A percentile compares a stretch with the other conserved stretches of the same genome.
These are phyloP conservation scores for Earliella scabrosa DNA, from an alignment of 1,284 basidiomycete genomes.

Conservation along the genomic window DNA sequence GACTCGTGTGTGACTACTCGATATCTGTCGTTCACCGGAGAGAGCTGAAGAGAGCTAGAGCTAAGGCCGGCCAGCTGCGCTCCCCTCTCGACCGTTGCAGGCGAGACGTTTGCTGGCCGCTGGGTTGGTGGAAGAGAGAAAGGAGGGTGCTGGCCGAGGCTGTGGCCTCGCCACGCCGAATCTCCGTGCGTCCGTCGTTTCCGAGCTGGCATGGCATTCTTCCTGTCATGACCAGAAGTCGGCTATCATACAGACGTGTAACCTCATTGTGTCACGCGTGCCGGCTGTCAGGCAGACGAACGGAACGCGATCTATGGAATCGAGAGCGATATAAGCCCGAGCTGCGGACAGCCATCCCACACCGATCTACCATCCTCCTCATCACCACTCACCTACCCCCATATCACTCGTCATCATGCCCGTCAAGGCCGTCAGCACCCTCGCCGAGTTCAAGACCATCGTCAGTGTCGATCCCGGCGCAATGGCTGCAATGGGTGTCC, in stretches of 20 bases:
- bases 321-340: constrained; percentile 14
- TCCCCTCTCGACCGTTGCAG: no score
- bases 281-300: constrained; percentile 15
- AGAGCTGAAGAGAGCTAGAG: no score
- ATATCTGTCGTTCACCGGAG: no score
- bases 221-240: background rate
- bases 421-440: constrained; percentile 53
- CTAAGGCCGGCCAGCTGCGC: no score
- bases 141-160: background rate
- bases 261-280: constrained; percentile 19
- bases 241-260: constrained; percentile 15
- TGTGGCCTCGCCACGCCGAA: background rate
- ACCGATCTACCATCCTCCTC: no score
- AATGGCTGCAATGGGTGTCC: background rate
- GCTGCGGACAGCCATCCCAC: no score
- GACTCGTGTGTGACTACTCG: no score
- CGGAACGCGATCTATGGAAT: constrained; percentile 16
- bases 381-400: background rate
- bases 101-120: no score
- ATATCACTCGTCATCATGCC: constrained; percentile 20
- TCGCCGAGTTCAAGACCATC: constrained; percentile 58
- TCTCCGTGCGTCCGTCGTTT: background rate
- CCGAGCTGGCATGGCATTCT: no score
- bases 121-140: no score
- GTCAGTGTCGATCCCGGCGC: constrained; percentile 36